Evolutionary conservation across 2,329 filamentous ascomycete species (phyloP).

Genomic region (Metarhizium anisopliae): DNA sequence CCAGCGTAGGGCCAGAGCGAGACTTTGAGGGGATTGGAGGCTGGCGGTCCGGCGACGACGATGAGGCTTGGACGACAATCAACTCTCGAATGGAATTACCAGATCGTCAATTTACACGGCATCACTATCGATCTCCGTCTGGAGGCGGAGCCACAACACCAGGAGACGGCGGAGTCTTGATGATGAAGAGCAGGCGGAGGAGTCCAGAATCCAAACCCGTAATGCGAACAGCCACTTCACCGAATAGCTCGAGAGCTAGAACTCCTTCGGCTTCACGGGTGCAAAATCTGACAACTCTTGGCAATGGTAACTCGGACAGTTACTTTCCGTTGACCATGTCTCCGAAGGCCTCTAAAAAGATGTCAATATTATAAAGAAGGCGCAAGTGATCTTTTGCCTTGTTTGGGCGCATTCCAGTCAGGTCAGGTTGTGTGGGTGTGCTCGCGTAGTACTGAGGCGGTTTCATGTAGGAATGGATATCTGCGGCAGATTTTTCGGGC

Average conservation of each 20-base stretch:
- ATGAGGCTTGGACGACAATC: constrained; percentile 42
- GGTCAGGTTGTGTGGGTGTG: neutral
- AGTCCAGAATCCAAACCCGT: constrained; percentile 23
- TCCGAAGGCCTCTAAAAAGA: constrained; percentile 23
- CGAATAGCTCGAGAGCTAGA: constrained; percentile 39
- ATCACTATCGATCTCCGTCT: constrained; percentile 35
- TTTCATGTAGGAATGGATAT: neutral
- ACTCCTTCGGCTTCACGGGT: constrained; percentile 34
- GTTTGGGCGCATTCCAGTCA: no score
- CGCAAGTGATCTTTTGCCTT: neutral
- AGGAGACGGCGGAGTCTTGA: constrained; percentile 31
- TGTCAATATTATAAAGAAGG: neutral
- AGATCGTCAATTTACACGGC: constrained; percentile 28
- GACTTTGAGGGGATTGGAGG: constrained; percentile 54
- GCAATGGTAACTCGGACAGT: constrained; percentile 23
- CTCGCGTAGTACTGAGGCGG: no score
- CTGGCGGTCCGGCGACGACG: constrained; percentile 40
- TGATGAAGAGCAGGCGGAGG: constrained; percentile 32
- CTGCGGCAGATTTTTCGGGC: neutral
- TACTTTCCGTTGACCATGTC: constrained; percentile 32
- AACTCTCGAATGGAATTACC: constrained; percentile 43
- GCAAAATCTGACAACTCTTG: constrained; percentile 16
- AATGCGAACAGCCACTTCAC: constrained; percentile 20
- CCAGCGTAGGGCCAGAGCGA: constrained; percentile 40
- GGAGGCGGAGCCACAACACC: constrained; percentile 27